These are phyloP conservation scores for Trichoderma virens DNA, from an alignment of 495 filamentous ascomycete species.

Conservation along the genomic window DNA sequence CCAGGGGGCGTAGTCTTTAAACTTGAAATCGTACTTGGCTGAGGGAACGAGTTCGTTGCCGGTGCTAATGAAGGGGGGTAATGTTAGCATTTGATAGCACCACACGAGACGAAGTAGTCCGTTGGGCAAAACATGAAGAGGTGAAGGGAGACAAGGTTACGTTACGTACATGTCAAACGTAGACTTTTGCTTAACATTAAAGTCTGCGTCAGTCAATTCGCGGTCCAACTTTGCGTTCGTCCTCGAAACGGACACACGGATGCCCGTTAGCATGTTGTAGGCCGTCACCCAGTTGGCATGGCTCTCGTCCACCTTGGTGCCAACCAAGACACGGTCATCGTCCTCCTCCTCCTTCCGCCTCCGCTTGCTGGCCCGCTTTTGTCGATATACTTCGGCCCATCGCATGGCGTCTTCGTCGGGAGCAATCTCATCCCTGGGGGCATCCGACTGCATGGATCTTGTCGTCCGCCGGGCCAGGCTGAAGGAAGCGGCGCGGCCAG, in stretches of 20 bases:
- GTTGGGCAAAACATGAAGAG: conserved; percentile 21
- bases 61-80: conserved; percentile 31
- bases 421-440: conserved; percentile 71
- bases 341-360: conserved; percentile 81
- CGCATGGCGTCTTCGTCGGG: conserved; percentile 82
- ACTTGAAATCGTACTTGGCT: conserved; percentile 99
- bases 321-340: conserved; percentile 90
- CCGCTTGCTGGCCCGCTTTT: conserved; percentile 77
- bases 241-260: conserved; percentile 90
- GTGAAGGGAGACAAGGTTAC: no score
- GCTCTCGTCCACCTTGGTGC: conserved; percentile 94
- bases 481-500: conserved; percentile 68
- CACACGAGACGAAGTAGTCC: not conserved
- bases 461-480: conserved; percentile 73
- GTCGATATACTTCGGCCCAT: conserved; percentile 87
- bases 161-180: conserved; percentile 79
- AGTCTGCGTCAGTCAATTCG: conserved; percentile 80
- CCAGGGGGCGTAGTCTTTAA: conserved; percentile 99
- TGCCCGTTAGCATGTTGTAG: conserved; percentile 99
- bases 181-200: conserved; percentile 88
- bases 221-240: conserved; percentile 96
- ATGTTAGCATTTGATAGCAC: no score
- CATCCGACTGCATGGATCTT: conserved; percentile 75
- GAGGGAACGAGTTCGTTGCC: conserved; percentile 96
- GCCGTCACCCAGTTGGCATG: conserved; percentile 97